These are phyloP conservation scores for Hypoxylon subgilvum DNA, from an alignment of 495 filamentous ascomycete species.

Conservation along the genomic window DNA sequence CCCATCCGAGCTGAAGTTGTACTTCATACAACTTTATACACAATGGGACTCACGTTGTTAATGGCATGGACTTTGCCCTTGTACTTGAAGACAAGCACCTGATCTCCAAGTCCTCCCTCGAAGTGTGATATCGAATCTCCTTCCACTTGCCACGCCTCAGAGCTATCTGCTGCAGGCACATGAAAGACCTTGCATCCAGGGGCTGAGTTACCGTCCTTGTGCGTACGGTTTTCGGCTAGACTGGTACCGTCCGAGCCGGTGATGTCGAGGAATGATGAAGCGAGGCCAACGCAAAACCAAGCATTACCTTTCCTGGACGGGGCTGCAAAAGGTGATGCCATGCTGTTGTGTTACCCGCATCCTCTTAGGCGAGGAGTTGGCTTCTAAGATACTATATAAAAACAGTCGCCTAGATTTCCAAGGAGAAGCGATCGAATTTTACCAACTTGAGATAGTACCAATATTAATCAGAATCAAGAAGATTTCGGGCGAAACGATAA, in stretches of 20 bases:
- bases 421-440: no score
- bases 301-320: constrained; percentile 40
- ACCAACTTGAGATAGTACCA: no score
- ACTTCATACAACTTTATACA: neutral
- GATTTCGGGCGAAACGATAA: neutral
- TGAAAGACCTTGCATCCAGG: constrained; percentile 63
- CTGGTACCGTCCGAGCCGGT: constrained; percentile 44
- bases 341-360: constrained; percentile 3
- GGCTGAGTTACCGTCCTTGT: constrained; percentile 31
- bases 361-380: constrained; percentile 18
- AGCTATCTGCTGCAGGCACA: constrained; percentile 51
- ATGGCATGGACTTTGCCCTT: constrained; percentile 64
- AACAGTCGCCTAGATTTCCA: no score
- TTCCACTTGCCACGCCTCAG: constrained; percentile 50
- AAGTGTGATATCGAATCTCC: constrained; percentile 36
- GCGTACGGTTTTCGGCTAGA: constrained; percentile 39
- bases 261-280: constrained; percentile 59
- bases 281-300: constrained; percentile 56
- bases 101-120: constrained; percentile 55
- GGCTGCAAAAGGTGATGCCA: constrained; percentile 38
- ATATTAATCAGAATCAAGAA: no score
- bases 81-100: constrained; percentile 64
- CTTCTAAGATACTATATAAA: constrained; percentile 18
- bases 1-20: neutral
- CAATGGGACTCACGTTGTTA: constrained; percentile 60